Evolutionary conservation across 345 rosid species (phyloP), one percentile per base, ranked within the genome.

Genomic region (Excoecaria agallocha): DNA sequence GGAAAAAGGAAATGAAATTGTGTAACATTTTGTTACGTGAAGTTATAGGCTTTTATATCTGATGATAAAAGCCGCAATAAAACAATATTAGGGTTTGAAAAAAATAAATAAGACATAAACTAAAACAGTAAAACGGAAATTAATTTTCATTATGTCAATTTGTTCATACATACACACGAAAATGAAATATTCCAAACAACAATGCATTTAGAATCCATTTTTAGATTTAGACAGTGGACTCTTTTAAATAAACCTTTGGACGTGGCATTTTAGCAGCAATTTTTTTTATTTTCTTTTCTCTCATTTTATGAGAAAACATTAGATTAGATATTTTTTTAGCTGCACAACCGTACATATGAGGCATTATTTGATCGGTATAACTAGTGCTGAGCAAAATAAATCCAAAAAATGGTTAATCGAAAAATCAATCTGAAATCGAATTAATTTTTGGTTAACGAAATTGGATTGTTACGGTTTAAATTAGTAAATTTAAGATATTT

Each of bases 141-240:
- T 3, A 1, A 12, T 11, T 48, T 49, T 37, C 19, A 16, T 3
- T 17, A 5, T 41, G 49, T 4, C 6, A 30, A 30, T 7, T 9
- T 5, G 19, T 5, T 15, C 22, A 0, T 41, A 41, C 43, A 3
- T 41, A 41, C 9, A n/a, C 41, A 12, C 9, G 74, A 76, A 76
- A 76, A 59, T 51, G 78, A 76, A 60, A 76, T 60, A 30, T 61
- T 51, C 74, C 69, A 38, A 69, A 75, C 77, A 57, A 16, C 5
- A 6, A 7, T 11, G 19, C 7, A 30, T 30, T 1, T 30, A 30
- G 30, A 39, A 24, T 63, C 30, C 5, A 24, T 24, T 8, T 0
- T 5, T 17, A 49, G 70, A 51, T 64, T 65, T 64, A 3, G 30
- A 30, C 30, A 2, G 30, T 30, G 30, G 30, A 30, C 30, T 30